Base-by-base conservation (phyloP, 139 green algal species). In the Protoeuglena noctilucae region DNA sequence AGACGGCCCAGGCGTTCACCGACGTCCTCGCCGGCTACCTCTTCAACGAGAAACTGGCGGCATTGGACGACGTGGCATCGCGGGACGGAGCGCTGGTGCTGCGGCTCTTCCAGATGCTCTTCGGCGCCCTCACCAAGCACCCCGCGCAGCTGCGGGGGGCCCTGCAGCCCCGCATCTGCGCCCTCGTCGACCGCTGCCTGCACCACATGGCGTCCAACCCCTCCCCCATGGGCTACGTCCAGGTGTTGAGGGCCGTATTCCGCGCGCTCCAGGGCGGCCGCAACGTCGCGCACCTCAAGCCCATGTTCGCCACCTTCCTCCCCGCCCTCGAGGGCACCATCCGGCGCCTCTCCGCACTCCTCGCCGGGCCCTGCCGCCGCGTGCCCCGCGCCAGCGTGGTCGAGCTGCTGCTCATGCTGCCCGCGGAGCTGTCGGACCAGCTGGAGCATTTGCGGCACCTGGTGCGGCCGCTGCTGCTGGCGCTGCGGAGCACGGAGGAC, bases 201-300 rank as follows among this genome's bases (percentile, higher is more conserved):
- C 29, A 41, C 2, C 25, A 30, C 17, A 51, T 64, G 30, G 41
- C 48, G 6, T 46, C 43, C 17, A 58, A 72, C 43, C 34, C 48
- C 43, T 66, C 78, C 24, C 65, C 69, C 2, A 17, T 40, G 17
- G 75, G 71, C 2, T 82, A 78, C 63, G 60, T 86, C 58, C 57
- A 77, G 67, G 57, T 85, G 52, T 54, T 83, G 43, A 56, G 68
- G 6, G 58, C 60, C 3, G 56, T 82, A 23, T 86, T 86, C 65
- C 28, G 48, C 1, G 28, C 34, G 4, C 21, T 70, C 40, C 40
- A 26, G 23, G 16, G 2, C 23, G 40, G 51, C 26, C 34, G 9
- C 9, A 14, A 22, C 47, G 34, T 43, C 34, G 34, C 34, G 12
- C 9, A 19, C 12, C 34, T 43, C 9, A 12, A 43, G 34, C 34